phyloP scores from a whole-genome alignment of 163 green algal genomes.

The Scenedesmus sp. region DNA sequence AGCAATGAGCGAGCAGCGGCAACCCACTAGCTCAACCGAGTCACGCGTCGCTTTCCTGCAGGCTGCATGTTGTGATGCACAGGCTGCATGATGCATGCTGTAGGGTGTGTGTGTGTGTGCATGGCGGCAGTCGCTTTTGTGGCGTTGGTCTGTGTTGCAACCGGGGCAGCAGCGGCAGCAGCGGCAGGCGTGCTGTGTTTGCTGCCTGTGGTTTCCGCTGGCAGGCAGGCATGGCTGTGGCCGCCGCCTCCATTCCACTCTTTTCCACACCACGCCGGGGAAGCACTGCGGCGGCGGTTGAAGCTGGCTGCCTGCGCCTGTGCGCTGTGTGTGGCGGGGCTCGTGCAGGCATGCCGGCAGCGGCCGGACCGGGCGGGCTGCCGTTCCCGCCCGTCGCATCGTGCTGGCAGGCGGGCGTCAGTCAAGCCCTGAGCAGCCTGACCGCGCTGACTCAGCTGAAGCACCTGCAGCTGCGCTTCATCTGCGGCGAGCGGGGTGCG shows the following conservation, averaged over 20 bases:
- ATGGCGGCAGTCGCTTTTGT: too few species aligned
- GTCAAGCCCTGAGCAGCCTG: not conserved
- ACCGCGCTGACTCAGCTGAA: conserved; percentile 9
- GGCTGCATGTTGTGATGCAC: too few species aligned
- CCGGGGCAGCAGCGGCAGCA: not conserved
- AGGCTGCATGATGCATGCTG: too few species aligned
- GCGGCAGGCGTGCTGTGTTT: not conserved
- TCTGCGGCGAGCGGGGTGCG: conserved; percentile 43
- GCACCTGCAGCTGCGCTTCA: conserved; percentile 50
- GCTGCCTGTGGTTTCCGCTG: not conserved
- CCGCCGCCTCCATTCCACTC: too few species aligned
- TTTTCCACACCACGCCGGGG: too few species aligned
- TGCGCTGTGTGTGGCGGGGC: not conserved
- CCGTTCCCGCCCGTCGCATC: not conserved
- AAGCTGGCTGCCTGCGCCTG: too few species aligned
- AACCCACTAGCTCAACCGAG: too few species aligned
- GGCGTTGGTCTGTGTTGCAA: too few species aligned
- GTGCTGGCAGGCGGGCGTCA: conserved; percentile 7
- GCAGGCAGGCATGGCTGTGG: not conserved
- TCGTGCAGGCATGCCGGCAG: not conserved
- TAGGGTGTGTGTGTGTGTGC: too few species aligned
- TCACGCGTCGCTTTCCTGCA: too few species aligned
- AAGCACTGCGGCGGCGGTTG: too few species aligned
- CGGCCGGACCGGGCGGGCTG: not conserved
- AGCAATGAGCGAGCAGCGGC: not conserved